Evolutionary conservation across 495 filamentous ascomycete species (phyloP).

Genomic region (Penicillium bovifimosum): DNA sequence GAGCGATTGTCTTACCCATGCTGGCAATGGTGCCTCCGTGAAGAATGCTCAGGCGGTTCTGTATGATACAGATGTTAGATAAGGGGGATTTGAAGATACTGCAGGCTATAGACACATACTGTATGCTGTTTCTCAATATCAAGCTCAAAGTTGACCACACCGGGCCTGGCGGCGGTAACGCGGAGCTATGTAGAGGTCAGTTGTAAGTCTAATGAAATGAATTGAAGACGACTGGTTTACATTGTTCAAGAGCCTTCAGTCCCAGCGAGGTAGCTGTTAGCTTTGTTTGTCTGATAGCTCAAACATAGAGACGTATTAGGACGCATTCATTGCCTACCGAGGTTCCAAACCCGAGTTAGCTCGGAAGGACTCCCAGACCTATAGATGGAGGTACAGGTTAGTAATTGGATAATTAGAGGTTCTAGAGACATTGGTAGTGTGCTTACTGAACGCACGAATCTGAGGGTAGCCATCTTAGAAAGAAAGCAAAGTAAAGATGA

Average conservation of each 20-base stretch:
- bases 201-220: neutral
- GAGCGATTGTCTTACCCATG: slow-evolving; percentile 53
- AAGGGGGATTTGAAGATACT: neutral
- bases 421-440: neutral
- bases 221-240: slow-evolving; percentile 14
- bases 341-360: slow-evolving; percentile 80
- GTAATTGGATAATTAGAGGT: neutral
- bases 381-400: slow-evolving; percentile 6
- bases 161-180: slow-evolving; percentile 68
- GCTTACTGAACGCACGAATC: slow-evolving; percentile 59
- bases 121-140: slow-evolving; percentile 85
- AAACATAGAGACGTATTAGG: neutral
- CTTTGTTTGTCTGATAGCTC: neutral
- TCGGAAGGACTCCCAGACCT: slow-evolving; percentile 82
- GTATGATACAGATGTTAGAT: slow-evolving; percentile 4
- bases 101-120: slow-evolving; percentile 39
- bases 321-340: slow-evolving; percentile 49
- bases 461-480: slow-evolving; percentile 49
- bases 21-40: slow-evolving; percentile 94
- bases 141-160: slow-evolving; percentile 81
- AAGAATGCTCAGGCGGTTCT: slow-evolving; percentile 87
- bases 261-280: neutral
- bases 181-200: slow-evolving; percentile 51
- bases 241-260: slow-evolving; percentile 38
- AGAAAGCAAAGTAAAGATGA: neutral